Evolutionary conservation across 176 grass and related monocot species (phyloP), one percentile per base, ranked within the genome.

Genomic region (Oryza glumipatula): DNA sequence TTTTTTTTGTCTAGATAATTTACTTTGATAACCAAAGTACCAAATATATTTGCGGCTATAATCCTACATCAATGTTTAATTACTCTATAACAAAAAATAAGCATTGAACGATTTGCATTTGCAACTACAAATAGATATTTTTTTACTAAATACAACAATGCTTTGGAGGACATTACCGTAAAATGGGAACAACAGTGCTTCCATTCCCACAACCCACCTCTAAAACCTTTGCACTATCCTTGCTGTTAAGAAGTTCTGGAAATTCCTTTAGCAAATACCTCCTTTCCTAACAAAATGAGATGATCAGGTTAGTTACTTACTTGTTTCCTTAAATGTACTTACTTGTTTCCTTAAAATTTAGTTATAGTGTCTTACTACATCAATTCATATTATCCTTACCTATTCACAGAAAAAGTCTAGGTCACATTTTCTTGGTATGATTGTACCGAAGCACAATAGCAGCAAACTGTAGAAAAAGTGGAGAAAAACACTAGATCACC

Each of bases 181-280:
- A 35, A 72, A 94, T 80, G 23, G 92, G 87, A 52, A 88, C 79
- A 87, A 47, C 83, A 39, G 92, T 92, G 84, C 94, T 97, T 21
- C 94, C 94, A 88, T 92, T 97, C 65, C 94, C 94, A 78, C 92
- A 94, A 12, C 94, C 94, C n/a, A 97, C 83, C 86, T 97, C 94
- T 71, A 97, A 82, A 85, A 92, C 41, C 54, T 97, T 92, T 67
- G 68, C 68, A 38, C 52, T 75, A 65, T 83, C 77, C 58, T 77
- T 80, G 77, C 52, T 85, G 48, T 58, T 74, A 82, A 82, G n/a
- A 9, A 97, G 87, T 77, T 97, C 92, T 72, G 94, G 90, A 83
- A 97, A 97, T 87, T 97, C 94, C 89, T 94, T 94, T 15, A 94
- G 41, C 72, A 97, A 92, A 73, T 97, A 97, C 74, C 94, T 94